A percentile compares a stretch with the other conserved stretches of the same genome.
These are phyloP conservation scores for Monosporascus sp. DNA, from an alignment of 2,329 filamentous ascomycete genomes.

Conservation along the genomic window DNA sequence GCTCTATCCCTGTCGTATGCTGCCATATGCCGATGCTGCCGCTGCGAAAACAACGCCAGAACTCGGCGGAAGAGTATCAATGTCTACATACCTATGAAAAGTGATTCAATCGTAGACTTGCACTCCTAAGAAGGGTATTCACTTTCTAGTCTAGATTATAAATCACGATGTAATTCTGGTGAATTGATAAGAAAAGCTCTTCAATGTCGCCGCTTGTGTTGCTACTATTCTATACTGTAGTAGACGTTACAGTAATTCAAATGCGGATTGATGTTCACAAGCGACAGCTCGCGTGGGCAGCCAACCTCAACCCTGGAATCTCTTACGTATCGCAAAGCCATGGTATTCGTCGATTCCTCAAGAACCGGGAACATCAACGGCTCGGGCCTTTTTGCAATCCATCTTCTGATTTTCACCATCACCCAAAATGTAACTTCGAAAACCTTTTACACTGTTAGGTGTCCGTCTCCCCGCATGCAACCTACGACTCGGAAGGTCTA, in stretches of 20 bases:
- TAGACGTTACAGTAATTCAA: neutral
- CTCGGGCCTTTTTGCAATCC: constrained; percentile 11
- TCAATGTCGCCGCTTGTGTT: no score
- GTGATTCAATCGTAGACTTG: no score
- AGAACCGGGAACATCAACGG: constrained; percentile 14
- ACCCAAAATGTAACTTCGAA: constrained; percentile 5
- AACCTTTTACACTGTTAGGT: neutral
- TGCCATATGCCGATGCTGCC: neutral
- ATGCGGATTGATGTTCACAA: neutral
- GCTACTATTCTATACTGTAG: neutral
- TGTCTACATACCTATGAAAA: no score
- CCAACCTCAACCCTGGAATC: constrained; percentile 7
- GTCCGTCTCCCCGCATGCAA: neutral
- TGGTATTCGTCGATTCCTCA: constrained; percentile 16
- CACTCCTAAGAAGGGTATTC: no score
- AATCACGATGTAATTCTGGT: no score
- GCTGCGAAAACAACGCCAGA: no score
- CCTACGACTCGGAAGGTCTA: neutral
- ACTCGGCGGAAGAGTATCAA: no score
- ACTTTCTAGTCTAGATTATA: no score
- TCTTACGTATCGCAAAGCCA: constrained; percentile 22
- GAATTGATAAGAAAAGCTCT: no score
- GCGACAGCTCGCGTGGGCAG: constrained; percentile 1
- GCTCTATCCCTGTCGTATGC: neutral
- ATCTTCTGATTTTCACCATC: constrained; percentile 1